A percentile compares a stretch with the other conserved stretches of the same genome.
Evolutionary conservation across 2,329 filamentous ascomycete genomes (phyloP).

Genomic region (Coniella lustricola): DNA sequence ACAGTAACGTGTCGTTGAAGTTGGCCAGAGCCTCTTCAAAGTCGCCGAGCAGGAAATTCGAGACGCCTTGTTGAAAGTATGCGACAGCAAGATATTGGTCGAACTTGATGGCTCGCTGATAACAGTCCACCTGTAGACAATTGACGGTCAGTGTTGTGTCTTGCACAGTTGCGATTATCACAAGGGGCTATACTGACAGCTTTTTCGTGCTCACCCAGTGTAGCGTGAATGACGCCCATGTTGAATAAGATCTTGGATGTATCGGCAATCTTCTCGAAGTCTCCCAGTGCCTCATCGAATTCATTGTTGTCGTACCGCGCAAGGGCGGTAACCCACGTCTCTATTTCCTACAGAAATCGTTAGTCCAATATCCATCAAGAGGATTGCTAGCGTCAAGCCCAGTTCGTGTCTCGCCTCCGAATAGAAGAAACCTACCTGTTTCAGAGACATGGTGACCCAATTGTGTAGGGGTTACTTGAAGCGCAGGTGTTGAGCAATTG

Average conservation of each 20-base stretch:
- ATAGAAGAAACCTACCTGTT: constrained; percentile 27
- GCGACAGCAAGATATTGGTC: constrained; percentile 96
- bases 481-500: constrained; percentile 7
- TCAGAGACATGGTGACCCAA: constrained; percentile 31
- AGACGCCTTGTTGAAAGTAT: constrained; percentile 97
- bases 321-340: constrained; percentile 93
- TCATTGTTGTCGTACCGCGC: constrained; percentile 94
- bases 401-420: background rate
- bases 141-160: constrained; percentile 14
- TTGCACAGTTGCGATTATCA: background rate
- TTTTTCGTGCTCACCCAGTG: constrained; percentile 89
- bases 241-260: constrained; percentile 99
- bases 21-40: constrained; percentile 96
- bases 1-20: constrained; percentile 95
- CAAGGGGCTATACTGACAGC: constrained; percentile 56
- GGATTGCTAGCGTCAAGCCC: background rate
- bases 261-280: constrained; percentile 82
- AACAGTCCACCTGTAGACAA: constrained; percentile 71
- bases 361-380: background rate
- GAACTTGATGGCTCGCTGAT: constrained; percentile 81
- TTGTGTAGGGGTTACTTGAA: background rate
- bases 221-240: constrained; percentile 95
- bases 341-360: constrained; percentile 69
- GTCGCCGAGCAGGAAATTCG: constrained; percentile 93
- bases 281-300: constrained; percentile 78